phyloP scores from a whole-genome alignment of 2,329 filamentous ascomycete species.

The Colletotrichum cuscutae region DNA sequence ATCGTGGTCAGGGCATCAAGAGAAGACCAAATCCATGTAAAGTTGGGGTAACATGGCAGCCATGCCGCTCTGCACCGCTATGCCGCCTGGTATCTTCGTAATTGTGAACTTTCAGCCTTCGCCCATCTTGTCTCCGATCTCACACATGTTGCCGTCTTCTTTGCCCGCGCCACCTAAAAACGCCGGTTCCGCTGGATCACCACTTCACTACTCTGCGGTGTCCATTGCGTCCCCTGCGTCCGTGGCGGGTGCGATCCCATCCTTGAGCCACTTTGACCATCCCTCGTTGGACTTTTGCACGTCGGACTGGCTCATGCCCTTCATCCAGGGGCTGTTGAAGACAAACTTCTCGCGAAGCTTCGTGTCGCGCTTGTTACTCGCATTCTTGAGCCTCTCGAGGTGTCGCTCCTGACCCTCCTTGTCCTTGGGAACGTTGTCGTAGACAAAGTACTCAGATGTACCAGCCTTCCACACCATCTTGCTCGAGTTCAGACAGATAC shows the following conservation, averaged over 20 bases:
- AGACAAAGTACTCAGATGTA: conserved; percentile 77
- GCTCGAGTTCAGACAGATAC: conserved; percentile 81
- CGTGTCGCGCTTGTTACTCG: conserved; percentile 71
- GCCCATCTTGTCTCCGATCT: background rate
- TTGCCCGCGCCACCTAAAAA: background rate
- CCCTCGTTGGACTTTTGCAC: conserved; percentile 79
- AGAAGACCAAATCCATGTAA: conserved; percentile 27
- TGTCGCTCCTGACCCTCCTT: conserved; percentile 69
- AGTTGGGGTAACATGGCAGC: conserved; percentile 30
- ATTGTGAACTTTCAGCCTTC: conserved; percentile 25
- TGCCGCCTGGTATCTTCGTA: conserved; percentile 36
- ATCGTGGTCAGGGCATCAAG: conserved; percentile 10
- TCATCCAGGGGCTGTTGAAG: conserved; percentile 82
- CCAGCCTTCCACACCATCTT: conserved; percentile 81
- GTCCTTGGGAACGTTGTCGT: conserved; percentile 74
- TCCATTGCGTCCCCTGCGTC: conserved; percentile 41
- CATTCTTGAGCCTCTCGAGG: conserved; percentile 60
- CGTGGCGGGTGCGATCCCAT: conserved; percentile 54
- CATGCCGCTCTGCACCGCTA: conserved; percentile 32
- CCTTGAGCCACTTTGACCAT: conserved; percentile 64
- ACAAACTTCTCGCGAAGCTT: conserved; percentile 84
- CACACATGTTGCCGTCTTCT: background rate
- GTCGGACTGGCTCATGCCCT: conserved; percentile 81
- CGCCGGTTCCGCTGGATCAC: background rate
- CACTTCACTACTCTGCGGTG: conserved; percentile 37